phyloP scores from a whole-genome alignment of 2,329 filamentous ascomycete species.

The Aspergillus ochraceoroseus region DNA sequence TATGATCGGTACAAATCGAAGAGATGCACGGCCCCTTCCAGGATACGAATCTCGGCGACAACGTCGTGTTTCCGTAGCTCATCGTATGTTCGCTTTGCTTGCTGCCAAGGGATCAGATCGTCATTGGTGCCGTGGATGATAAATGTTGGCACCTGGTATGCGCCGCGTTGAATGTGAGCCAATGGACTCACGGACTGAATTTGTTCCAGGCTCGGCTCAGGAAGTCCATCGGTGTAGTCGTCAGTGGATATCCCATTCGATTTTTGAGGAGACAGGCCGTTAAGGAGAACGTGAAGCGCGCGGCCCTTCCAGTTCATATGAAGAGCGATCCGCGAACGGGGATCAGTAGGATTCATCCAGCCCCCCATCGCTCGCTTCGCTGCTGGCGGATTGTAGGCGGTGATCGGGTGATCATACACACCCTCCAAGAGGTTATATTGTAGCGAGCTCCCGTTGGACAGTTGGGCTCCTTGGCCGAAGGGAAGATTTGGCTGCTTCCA shows the following conservation, averaged over 20 bases:
- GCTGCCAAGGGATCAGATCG: constrained; percentile 19
- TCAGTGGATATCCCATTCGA: neutral
- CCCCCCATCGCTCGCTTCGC: constrained; percentile 9
- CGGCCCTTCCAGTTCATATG: constrained; percentile 45
- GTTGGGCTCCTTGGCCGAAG: no score
- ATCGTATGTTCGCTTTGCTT: constrained; percentile 6
- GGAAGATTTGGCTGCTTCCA: constrained; percentile 12
- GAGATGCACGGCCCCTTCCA: no score
- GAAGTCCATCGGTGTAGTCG: neutral
- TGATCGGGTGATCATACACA: constrained; percentile 14
- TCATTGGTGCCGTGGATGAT: constrained; percentile 21
- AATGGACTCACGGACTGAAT: constrained; percentile 17
- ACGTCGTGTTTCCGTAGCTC: neutral
- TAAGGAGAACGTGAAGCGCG: constrained; percentile 33
- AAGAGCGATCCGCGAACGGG: constrained; percentile 38
- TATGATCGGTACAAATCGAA: no score
- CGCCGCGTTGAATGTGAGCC: constrained; percentile 17
- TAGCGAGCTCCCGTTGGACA: neutral
- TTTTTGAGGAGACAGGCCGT: neutral
- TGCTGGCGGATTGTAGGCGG: constrained; percentile 19
- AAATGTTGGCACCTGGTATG: constrained; percentile 20
- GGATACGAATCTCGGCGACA: neutral
- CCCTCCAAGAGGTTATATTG: constrained; percentile 11
- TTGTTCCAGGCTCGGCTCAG: neutral
- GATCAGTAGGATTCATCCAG: constrained; percentile 27